Conservation (phyloP, 805 yeast species). For the Wickerhamomyces bovis region DNA sequence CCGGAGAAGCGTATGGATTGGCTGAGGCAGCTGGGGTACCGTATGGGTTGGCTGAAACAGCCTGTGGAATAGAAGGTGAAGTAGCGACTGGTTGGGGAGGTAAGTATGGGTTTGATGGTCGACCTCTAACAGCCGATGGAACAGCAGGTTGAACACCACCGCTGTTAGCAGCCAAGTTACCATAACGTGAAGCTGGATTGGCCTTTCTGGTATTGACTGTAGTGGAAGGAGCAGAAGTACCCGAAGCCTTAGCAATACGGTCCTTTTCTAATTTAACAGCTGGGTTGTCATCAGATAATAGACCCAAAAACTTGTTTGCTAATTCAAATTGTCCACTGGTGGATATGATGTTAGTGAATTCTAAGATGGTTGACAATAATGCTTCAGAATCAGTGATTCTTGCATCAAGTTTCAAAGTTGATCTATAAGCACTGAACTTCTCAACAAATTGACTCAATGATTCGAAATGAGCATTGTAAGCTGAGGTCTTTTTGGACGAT, state of each 20-base stretch:
- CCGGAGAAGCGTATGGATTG: conserved; percentile 4
- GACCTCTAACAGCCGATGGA: conserved; percentile 6
- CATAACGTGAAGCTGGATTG: conserved; percentile 12
- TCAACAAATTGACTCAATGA: conserved; percentile 79
- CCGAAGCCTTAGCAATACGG: conserved; percentile 66
- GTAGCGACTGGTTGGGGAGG: conserved; percentile 7
- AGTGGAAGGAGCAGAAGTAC: conserved; percentile 22
- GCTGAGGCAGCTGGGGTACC: conserved; percentile 9
- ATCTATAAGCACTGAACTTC: conserved; percentile 71
- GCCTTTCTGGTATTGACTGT: conserved; percentile 14
- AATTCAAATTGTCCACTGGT: conserved; percentile 79
- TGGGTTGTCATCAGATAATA: conserved; percentile 69
- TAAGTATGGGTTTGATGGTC: conserved; percentile 8
- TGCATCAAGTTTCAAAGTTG: conserved; percentile 34
- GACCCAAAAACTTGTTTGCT: conserved; percentile 62
- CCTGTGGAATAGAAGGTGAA: conserved; percentile 13
- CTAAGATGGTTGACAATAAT: conserved; percentile 53
- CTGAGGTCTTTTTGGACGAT: conserved; percentile 39
- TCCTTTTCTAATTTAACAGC: conserved; percentile 71
- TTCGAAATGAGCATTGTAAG: conserved; percentile 78
- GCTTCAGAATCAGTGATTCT: conserved; percentile 23
- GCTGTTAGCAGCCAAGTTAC: conserved; percentile 9
- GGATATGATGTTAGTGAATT: conserved; percentile 75
- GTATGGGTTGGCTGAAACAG: conserved; percentile 11
- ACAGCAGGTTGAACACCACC: conserved; percentile 6